Evolutionary conservation across 257 asterid species (phyloP), one percentile per base, ranked within the genome.

Genomic region (Fraxinus quadrangulata): DNA sequence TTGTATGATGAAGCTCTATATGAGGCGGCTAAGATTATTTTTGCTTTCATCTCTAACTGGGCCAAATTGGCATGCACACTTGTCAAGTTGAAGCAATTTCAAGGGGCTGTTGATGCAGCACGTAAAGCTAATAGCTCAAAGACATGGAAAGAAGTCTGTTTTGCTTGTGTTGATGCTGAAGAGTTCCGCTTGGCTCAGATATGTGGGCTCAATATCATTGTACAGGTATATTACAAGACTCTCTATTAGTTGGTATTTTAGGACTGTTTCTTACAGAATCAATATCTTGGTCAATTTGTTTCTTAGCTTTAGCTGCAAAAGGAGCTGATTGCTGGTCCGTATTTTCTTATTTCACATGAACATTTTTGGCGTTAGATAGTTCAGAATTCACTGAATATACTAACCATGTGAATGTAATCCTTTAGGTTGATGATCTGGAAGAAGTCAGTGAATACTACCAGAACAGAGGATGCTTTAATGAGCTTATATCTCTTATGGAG

Each of bases 61-160:
- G 90, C 87, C 70, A 88, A 88, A 81, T 74, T 94, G 86, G 98
- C 98, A 1, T 30, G 63, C 82, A 94, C 98, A 1, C 87, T 94
- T 54, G 98, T 94, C 77, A 94, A 85, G 87, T 77, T 94, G 91
- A 92, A 89, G 78, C 98, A 94, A 82, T 94, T 90, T 85, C 98
- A 94, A 89, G 94, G 97, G 72, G 98, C 97, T 78, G 92, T 94
- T 63, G 98, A 94, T 85, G 98, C 98, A 39, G 98, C 98, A 71
- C 90, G 98, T 73, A 94, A 94, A 86, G 98, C 98, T 70, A 94
- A 94, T 78, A 94, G 97, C 75, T 89, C 97, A 19, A 94, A 92
- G 91, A 92, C 97, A 51, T 94, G 98, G 98, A 94, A 94, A 85
- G 98, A 94, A 80, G 97, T 94, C 61, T 94, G 98, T 84, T 94